A percentile compares a stretch with the other conserved stretches of the same genome.
Conservation (phyloP, 2,329 filamentous ascomycete species). For the Grosmannia huntii region DNA sequence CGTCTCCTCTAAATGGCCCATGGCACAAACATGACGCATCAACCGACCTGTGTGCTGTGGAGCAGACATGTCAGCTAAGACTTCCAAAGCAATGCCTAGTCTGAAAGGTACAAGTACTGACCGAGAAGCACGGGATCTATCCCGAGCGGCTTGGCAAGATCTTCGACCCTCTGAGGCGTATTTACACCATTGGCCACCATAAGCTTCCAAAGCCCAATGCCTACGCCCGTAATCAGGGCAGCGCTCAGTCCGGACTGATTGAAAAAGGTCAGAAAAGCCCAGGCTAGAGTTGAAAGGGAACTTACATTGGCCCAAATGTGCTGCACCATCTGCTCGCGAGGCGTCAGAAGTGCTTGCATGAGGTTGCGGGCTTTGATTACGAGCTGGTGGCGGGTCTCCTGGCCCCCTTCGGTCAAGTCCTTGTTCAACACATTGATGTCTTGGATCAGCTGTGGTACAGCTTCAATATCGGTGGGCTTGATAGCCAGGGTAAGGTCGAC, state of each 20-base stretch:
- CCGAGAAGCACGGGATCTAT: slow-evolving; percentile 17
- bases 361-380: slow-evolving; percentile 2
- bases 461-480: neutral
- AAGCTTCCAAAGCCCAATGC: slow-evolving; percentile 23
- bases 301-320: slow-evolving; percentile 8
- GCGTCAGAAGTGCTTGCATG: slow-evolving; percentile 5
- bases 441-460: slow-evolving; percentile 5
- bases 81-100: too few relatives aligned
- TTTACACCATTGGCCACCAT: slow-evolving; percentile 20
- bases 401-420: neutral
- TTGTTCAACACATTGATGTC: slow-evolving; percentile 3
- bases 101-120: slow-evolving; percentile 2
- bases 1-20: slow-evolving; percentile 23
- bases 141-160: slow-evolving; percentile 17
- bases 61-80: neutral
- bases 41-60: slow-evolving; percentile 13
- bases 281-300: neutral
- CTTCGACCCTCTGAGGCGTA: slow-evolving; percentile 17
- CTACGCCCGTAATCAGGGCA: slow-evolving; percentile 15
- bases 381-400: slow-evolving; percentile 7
- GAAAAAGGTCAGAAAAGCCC: neutral
- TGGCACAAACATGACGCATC: slow-evolving; percentile 21
- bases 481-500: neutral
- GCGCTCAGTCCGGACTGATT: neutral
- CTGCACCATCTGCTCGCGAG: slow-evolving; percentile 7